Conservation (phyloP, 2,329 filamentous ascomycete species). For the Bipolaris oryzae region DNA sequence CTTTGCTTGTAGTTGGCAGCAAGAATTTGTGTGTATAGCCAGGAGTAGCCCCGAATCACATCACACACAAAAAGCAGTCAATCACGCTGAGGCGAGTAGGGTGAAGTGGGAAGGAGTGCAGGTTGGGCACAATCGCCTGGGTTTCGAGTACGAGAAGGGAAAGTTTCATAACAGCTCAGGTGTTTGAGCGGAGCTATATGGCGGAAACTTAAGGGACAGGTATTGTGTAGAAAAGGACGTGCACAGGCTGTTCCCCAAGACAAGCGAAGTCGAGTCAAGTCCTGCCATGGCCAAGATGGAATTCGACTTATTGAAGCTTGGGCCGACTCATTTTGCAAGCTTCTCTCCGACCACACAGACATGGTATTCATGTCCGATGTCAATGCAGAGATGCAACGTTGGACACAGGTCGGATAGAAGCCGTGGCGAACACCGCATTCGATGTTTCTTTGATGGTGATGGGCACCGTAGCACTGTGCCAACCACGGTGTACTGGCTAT, state of each 20-base stretch:
- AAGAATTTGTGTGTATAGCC: too few species aligned
- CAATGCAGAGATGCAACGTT: not conserved
- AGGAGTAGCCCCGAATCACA: too few species aligned
- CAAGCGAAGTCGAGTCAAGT: not conserved
- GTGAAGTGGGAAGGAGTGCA: not conserved
- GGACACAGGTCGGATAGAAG: not conserved
- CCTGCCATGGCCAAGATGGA: not conserved
- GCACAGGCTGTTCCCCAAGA: not conserved
- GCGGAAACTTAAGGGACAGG: not conserved
- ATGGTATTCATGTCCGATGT: not conserved
- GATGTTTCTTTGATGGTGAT: not conserved
- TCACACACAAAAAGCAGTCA: too few species aligned
- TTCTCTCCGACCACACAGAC: slow-evolving; percentile 1
- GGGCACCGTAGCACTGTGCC: not conserved
- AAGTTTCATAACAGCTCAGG: not conserved
- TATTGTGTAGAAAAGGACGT: not conserved
- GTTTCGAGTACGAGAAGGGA: not conserved
- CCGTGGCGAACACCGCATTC: not conserved
- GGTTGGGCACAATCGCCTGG: not conserved
- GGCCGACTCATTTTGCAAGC: not conserved
- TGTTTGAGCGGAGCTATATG: not conserved
- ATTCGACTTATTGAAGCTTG: not conserved
- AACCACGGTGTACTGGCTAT: not conserved
- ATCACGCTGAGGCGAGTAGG: too few species aligned
- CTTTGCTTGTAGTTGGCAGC: too few species aligned